Percentiles rank a stretch among this genome's conserved stretches.
phyloP scores from a whole-genome alignment of 2,329 filamentous ascomycete genomes.

The Fusarium albidum region DNA sequence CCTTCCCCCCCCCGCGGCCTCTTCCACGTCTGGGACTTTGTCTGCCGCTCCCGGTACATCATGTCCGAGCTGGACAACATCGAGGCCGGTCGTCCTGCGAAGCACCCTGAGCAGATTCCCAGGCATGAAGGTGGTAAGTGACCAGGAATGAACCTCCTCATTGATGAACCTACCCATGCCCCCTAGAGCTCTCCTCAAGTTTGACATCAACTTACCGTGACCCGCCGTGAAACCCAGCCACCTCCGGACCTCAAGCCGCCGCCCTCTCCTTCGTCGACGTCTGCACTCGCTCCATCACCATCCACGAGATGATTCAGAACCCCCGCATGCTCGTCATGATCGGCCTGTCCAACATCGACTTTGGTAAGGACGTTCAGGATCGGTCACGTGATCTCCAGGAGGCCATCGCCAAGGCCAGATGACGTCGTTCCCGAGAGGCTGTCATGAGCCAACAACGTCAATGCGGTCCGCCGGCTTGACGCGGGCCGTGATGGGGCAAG shows the following conservation, averaged over 20 bases:
- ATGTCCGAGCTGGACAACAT: conserved; percentile 52
- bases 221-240: conserved; percentile 20
- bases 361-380: conserved; percentile 40
- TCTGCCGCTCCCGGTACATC: conserved; percentile 51
- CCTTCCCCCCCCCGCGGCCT: conserved; percentile 42
- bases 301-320: conserved; percentile 44
- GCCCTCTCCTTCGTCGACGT: conserved; percentile 43
- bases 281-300: conserved; percentile 40
- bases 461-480: background rate
- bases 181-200: background rate
- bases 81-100: conserved; percentile 42
- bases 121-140: conserved; percentile 40
- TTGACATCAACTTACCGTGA: background rate
- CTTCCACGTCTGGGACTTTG: conserved; percentile 53
- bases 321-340: conserved; percentile 44
- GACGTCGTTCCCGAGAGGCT: conserved; percentile 20
- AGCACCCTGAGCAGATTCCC: conserved; percentile 48
- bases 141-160: too few species aligned
- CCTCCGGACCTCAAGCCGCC: conserved; percentile 33
- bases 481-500: conserved; percentile 13
- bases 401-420: conserved; percentile 19
- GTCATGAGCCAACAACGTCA: conserved; percentile 18
- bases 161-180: background rate
- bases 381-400: conserved; percentile 40
- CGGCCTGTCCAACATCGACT: conserved; percentile 42